These are phyloP conservation scores for Paraglomus brasilianum DNA, from an alignment of 192 early-diverging fungal genomes.

Conservation along the genomic window DNA sequence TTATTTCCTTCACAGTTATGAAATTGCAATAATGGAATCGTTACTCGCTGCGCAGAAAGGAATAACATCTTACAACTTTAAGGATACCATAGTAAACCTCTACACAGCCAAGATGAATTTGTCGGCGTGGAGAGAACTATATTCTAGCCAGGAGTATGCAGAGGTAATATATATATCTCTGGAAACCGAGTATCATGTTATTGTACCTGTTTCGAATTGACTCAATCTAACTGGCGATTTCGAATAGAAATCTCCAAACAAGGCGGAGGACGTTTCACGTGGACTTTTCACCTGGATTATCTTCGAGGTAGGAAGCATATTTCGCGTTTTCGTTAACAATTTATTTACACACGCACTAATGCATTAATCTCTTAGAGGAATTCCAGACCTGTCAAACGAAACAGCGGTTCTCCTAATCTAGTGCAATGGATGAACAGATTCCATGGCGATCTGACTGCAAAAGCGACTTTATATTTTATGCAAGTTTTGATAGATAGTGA, in stretches of 20 bases:
- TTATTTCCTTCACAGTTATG: too few relatives aligned
- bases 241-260: conserved; percentile 27
- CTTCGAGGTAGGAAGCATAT: not conserved
- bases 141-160: conserved; percentile 40
- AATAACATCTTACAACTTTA: conserved; percentile 42
- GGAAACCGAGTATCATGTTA: not conserved
- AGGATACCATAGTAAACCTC: conserved; percentile 40
- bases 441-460: conserved; percentile 40
- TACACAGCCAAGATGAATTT: conserved; percentile 37
- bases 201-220: not conserved
- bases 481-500: conserved; percentile 42
- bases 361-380: not conserved
- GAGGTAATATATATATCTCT: conserved; percentile 29
- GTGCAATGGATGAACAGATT: conserved; percentile 40
- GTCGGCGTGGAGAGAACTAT: conserved; percentile 37
- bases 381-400: conserved; percentile 33
- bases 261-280: conserved; percentile 23
- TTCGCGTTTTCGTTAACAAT: not conserved
- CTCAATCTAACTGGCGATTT: too few relatives aligned
- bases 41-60: conserved; percentile 36
- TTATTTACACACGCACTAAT: conserved; percentile 1
- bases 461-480: conserved; percentile 49
- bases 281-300: conserved; percentile 19
- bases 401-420: conserved; percentile 36
- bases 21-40: conserved; percentile 35